These are phyloP conservation scores for Trichosporon sp. DNA, from an alignment of 1,284 basidiomycete genomes.

Conservation along the genomic window DNA sequence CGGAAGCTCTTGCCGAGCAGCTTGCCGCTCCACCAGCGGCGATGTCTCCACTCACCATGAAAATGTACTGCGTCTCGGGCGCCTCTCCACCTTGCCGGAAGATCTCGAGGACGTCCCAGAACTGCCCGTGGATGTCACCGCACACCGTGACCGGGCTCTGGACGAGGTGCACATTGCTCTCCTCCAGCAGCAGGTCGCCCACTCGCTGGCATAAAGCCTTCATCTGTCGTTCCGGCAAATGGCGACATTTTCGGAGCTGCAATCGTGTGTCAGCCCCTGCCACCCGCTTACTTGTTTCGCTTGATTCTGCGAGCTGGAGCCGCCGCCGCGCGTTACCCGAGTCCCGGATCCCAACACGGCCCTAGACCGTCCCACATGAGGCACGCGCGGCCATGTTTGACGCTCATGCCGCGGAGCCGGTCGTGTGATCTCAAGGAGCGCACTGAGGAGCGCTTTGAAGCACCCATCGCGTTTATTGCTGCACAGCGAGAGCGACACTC, in stretches of 20 bases:
- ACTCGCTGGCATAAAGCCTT: slow-evolving; percentile 82
- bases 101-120: slow-evolving; percentile 90
- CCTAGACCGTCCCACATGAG: neutral
- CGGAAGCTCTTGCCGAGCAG: too few species aligned
- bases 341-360: neutral
- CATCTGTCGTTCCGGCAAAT: slow-evolving; percentile 87
- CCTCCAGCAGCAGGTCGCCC: slow-evolving; percentile 79
- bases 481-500: neutral
- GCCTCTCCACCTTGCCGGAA: slow-evolving; percentile 81
- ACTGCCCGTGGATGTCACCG: slow-evolving; percentile 91
- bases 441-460: neutral
- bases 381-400: neutral
- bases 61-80: slow-evolving; percentile 89
- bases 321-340: neutral
- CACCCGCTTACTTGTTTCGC: neutral
- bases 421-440: neutral
- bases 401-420: neutral
- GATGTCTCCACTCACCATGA: slow-evolving; percentile 68
- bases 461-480: neutral
- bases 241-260: slow-evolving; percentile 72
- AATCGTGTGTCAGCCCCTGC: neutral
- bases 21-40: too few species aligned
- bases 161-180: slow-evolving; percentile 91
- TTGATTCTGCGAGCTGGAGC: neutral
- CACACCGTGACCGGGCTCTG: slow-evolving; percentile 86